These are phyloP conservation scores for Urostyla sp. DNA, from an alignment of 73 alveolate species.

Conservation along the genomic window DNA sequence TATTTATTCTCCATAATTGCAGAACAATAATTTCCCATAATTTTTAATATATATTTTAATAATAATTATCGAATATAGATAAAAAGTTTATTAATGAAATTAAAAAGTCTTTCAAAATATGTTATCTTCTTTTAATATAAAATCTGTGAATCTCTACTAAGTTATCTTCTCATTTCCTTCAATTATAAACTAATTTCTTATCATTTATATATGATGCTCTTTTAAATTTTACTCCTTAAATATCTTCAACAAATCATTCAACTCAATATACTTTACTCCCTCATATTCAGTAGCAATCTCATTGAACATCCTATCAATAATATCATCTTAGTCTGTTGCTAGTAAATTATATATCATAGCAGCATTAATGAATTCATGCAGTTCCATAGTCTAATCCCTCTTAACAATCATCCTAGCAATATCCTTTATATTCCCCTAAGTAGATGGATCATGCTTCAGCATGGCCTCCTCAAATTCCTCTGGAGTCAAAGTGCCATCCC, in stretches of 20 bases:
- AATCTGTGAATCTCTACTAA: conserved; percentile 10
- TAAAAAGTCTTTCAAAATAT: not conserved
- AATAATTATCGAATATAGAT: no score
- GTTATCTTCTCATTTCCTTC: conserved; percentile 29
- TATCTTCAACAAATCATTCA: conserved; percentile 34
- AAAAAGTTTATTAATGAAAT: no score
- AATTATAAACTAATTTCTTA: not conserved
- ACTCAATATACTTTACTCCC: conserved; percentile 33
- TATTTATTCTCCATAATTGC: not conserved
- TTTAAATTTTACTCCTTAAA: conserved; percentile 29
- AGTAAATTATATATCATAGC: conserved; percentile 15
- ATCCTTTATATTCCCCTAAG: conserved; percentile 10
- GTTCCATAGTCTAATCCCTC: conserved; percentile 34
- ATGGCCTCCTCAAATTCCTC: conserved; percentile 42
- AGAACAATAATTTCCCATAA: not conserved
- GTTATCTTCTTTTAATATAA: conserved; percentile 35
- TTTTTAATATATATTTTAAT: not conserved
- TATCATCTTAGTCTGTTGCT: conserved; percentile 2
- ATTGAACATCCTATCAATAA: conserved; percentile 19
- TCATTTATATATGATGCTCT: conserved; percentile 30
- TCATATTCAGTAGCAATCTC: conserved; percentile 2
- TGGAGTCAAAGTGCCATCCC: conserved; percentile 35
- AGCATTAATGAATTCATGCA: conserved; percentile 40
- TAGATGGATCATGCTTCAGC: not conserved
- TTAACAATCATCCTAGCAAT: conserved; percentile 7